Evolutionary conservation across 495 filamentous ascomycete genomes (phyloP).

Genomic region (Talaromyces wortmannii): DNA sequence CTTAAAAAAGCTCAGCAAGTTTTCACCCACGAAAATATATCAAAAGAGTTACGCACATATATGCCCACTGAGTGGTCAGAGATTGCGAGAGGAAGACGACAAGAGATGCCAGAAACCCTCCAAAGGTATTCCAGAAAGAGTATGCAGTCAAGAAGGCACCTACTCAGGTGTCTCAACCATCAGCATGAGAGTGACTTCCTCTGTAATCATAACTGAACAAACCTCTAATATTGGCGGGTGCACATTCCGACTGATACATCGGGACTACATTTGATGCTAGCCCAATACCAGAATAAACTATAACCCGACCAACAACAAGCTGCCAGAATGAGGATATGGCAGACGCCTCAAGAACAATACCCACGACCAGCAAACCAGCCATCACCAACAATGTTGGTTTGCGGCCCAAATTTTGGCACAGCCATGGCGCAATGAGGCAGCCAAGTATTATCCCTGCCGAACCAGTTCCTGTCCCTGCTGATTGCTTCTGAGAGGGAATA

Average conservation of each 20-base stretch:
- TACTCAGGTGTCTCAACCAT: too few species aligned
- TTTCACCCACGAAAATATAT: conserved; percentile 3
- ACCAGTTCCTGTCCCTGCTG: conserved; percentile 6
- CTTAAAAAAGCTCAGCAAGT: not conserved
- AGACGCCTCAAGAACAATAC: conserved; percentile 5
- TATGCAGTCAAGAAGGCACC: too few species aligned
- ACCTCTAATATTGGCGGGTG: not conserved
- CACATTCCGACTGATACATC: too few species aligned
- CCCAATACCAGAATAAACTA: conserved; percentile 6
- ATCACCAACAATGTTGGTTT: conserved; percentile 2
- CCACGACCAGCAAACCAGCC: not conserved
- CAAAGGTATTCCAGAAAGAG: too few species aligned
- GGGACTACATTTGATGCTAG: too few species aligned
- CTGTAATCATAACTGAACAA: not conserved
- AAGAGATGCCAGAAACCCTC: too few species aligned
- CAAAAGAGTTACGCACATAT: too few species aligned
- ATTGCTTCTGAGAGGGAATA: conserved; percentile 4
- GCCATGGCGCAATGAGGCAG: conserved; percentile 2
- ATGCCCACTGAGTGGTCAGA: too few species aligned
- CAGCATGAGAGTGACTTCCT: too few species aligned
- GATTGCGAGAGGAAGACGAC: too few species aligned
- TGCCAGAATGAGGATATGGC: conserved; percentile 7
- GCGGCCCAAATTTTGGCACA: not conserved
- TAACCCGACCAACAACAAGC: conserved; percentile 7
- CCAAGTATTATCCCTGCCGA: conserved; percentile 7